Conservation (phyloP, 306 rosid genomes). For the Amphicarpaea edgeworthii region DNA sequence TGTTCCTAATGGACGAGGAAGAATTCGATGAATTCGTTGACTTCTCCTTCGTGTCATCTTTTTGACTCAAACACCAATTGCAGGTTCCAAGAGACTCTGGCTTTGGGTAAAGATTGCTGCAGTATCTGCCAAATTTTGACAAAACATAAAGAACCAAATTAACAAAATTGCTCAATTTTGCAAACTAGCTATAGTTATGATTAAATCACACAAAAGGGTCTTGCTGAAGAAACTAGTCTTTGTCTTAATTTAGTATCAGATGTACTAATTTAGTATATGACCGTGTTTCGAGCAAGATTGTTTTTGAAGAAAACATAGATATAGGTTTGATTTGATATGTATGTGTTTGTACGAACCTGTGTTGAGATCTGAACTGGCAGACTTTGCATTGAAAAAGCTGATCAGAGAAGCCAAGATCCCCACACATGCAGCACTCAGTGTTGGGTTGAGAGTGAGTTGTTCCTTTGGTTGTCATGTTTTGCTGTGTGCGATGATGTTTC, state of each 20-base stretch:
- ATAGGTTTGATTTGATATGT: not conserved
- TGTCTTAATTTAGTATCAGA: too few relatives aligned
- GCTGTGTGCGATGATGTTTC: not conserved
- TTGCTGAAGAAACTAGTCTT: too few relatives aligned
- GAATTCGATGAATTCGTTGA: constrained; percentile 81
- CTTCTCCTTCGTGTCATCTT: constrained; percentile 62
- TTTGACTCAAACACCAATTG: constrained; percentile 89
- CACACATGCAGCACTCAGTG: constrained; percentile 97
- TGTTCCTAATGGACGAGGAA: constrained; percentile 61
- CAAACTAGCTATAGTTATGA: not conserved
- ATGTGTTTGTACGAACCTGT: constrained; percentile 66
- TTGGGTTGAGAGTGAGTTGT: constrained; percentile 27
- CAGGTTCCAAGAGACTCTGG: constrained; percentile 63
- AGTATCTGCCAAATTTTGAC: constrained; percentile 63
- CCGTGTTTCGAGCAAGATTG: too few relatives aligned
- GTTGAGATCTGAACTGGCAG: constrained; percentile 97
- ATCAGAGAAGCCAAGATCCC: constrained; percentile 86
- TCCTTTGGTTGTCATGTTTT: constrained; percentile 57
- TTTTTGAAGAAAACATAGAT: too few relatives aligned
- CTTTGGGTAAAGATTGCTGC: constrained; percentile 86
- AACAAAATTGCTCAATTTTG: not conserved
- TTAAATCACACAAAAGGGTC: not conserved
- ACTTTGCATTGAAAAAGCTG: constrained; percentile 85
- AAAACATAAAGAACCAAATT: not conserved
- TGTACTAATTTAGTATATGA: too few relatives aligned